These are phyloP conservation scores for Penstemon barbatus DNA, from an alignment of 257 asterid species.

Conservation along the genomic window DNA sequence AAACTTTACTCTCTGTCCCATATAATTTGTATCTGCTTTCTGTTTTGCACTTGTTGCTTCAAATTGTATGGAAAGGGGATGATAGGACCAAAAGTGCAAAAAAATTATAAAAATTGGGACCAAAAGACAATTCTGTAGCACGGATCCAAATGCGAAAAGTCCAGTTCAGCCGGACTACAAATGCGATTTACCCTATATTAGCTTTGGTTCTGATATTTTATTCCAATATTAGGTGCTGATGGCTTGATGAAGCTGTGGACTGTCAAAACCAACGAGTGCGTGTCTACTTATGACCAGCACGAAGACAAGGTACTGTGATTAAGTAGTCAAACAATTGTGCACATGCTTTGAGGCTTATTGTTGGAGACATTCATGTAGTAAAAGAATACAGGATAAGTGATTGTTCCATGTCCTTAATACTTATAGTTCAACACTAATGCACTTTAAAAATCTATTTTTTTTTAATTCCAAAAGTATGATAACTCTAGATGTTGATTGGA, in stretches of 20 bases:
- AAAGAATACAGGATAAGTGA: too few species aligned
- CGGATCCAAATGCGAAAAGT: too few species aligned
- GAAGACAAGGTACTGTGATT: constrained; percentile 76
- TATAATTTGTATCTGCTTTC: too few species aligned
- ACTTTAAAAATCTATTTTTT: not conserved
- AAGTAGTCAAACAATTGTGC: constrained; percentile 7
- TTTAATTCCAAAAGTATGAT: not conserved
- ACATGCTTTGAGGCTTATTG: not conserved
- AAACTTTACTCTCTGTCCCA: too few species aligned
- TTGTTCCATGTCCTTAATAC: not conserved
- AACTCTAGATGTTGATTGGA: constrained; percentile 8
- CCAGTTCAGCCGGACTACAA: too few species aligned
- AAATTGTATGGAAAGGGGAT: too few species aligned
- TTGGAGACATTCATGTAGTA: not conserved
- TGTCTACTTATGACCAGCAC: constrained; percentile 94
- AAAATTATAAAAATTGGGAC: too few species aligned
- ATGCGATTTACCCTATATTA: not conserved
- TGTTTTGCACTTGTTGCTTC: too few species aligned
- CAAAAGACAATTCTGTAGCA: too few species aligned
- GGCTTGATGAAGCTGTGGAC: constrained; percentile 98
- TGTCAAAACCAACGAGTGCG: constrained; percentile 78
- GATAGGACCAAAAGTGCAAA: too few species aligned
- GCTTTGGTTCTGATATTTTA: constrained; percentile 25
- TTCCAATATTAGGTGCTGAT: constrained; percentile 72
- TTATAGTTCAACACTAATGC: not conserved